Base-by-base conservation (phyloP, 352 stramenopile genomes). In the Phytophthora gonapodyides region DNA sequence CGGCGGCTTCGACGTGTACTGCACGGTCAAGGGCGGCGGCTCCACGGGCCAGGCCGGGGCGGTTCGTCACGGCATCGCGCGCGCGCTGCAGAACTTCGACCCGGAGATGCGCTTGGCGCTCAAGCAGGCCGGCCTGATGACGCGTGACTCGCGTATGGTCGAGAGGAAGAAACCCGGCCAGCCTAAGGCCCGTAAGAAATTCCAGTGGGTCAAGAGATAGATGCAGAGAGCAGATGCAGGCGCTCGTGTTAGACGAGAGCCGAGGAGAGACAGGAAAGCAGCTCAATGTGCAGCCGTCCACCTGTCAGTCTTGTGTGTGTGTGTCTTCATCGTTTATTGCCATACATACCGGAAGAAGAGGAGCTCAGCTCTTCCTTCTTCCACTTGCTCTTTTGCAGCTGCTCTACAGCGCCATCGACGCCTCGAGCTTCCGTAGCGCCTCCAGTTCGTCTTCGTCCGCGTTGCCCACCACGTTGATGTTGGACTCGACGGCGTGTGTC, bases 131-230 rank as follows among this genome's bases (percentile, higher is more conserved):
- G 94, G 96, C 58, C 87, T 98, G 60, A 70, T 99, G 34, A 98
- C 85, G 63, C 82, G 96, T 71, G 97, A 99, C 86, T 79, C 95
- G 63, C 77, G 97, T 73, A 97, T 96, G 79, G 96, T 99, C 47
- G 96, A 99, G 82, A 80, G 93, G 58, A 99, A 99, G 84, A 99
- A 98, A 76, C 57, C 95, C 34, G 97, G 97, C 61, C 91, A 94
- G 67, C 78, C 89, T 33, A 99, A 99, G 82, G 96, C 97, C 6
- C 89, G 97, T 64, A 99, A 98, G 88, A 93, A 94, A 72, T 97
- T 97, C 71, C 96, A 99, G 82, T 99, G 97, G 97, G 94, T 98
- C 69, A 98, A 98, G 82, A 96, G 97, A 93, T 99, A 97, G 77
- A 87, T 67, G 64, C 43, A 56, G 49, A 48, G 24, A 42, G 30